Base-by-base conservation (phyloP, 148 eudicot genomes). In the Pouteria glomerata region DNA sequence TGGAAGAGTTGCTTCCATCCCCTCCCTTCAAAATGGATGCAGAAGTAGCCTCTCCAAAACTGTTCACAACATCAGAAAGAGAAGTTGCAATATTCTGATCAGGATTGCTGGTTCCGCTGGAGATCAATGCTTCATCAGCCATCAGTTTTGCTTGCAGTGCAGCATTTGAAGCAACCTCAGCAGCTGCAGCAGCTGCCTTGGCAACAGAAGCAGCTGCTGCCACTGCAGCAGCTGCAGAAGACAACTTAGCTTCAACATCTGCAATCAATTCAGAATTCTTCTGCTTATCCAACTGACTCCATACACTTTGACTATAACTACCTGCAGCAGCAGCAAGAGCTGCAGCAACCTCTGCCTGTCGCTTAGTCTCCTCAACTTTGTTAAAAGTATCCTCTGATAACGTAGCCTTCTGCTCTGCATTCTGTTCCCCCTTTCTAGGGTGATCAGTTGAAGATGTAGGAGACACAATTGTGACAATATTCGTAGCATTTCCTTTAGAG, bases 131-230 rank as follows among this genome's bases (percentile, higher is more conserved):
- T 67, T 95, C 97, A 57, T 89, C 94, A 65, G 92, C 96, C 96
- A 95, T 85, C 57, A 85, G 77, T 72, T 87, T 92, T 66, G 94
- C 93, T 78, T 90, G 94, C 66, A 83, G 57, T 18, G 96, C 94
- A 66, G 87, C 97, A 79, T 76, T 79, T 39, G 84, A 89, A 47
- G 97, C 99, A 79, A 95, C 72, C 79, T 80, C 84, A 26, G 99
- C 97, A 71, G 94, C 96, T 18, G 99, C 99, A 58, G 99, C 93
- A 4, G 99, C 99, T 1, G 89, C 97, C 76, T 85, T 92, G 15
- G 97, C 94, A 74, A 95, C 96, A 67, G 90, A 84, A 62, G 94
- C 90, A 70, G 99, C 93, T 42, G 97, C 97, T 42, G 94, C 90
- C 57, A 90, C 76, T 57, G 94, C 89, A 73, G 73, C 90, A 51